Evolutionary conservation across 805 yeast genomes (phyloP), one percentile per base, ranked within the genome.

Genomic region (Scheffersomyces amazonensis): DNA sequence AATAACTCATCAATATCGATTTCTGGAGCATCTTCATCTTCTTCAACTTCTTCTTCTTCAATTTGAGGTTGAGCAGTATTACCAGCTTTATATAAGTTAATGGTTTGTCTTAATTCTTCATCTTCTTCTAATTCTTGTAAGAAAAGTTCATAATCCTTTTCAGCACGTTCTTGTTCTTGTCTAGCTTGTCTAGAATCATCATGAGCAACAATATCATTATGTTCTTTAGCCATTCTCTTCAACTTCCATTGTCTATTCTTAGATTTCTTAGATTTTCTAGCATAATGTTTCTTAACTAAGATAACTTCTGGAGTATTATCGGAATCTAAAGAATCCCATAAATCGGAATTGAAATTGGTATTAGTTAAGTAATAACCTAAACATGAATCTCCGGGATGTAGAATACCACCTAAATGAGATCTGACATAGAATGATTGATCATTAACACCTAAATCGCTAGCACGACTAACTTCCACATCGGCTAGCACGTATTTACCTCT

Each of bases 91-190:
- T 93, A 93, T 54, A 93, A 56, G 59, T 93, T 91, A 62, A 93
- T 80, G 32, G 88, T 80, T 53, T 84, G 89, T 72, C 99, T 85
- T 60, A 93, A 76, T 60, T 93, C 99, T 39, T 81, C 81, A 66
- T 93, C 99, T 66, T 93, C 98, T 71, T 93, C 99, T 60, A 93
- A 79, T 63, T 93, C 96, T 69, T 88, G 97, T 68, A 93, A 78
- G 87, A 93, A 93, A 49, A 83, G 58, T 69, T 91, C 99, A 69
- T 88, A 93, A 66, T 91, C 99, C 64, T 80, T 82, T 66, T 91
- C 97, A 4, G 95, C 96, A 53, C 86, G 77, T 61, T 88, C 98
- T 53, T 80, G 81, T 46, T 89, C 96, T 64, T 86, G 93, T 70
- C 78, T 84, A 39, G 87, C 90, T 47, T 79, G 83, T 67, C 89